Evolutionary conservation across 2,329 filamentous ascomycete genomes (phyloP).

Genomic region (Pestalotiopsis sp.): DNA sequence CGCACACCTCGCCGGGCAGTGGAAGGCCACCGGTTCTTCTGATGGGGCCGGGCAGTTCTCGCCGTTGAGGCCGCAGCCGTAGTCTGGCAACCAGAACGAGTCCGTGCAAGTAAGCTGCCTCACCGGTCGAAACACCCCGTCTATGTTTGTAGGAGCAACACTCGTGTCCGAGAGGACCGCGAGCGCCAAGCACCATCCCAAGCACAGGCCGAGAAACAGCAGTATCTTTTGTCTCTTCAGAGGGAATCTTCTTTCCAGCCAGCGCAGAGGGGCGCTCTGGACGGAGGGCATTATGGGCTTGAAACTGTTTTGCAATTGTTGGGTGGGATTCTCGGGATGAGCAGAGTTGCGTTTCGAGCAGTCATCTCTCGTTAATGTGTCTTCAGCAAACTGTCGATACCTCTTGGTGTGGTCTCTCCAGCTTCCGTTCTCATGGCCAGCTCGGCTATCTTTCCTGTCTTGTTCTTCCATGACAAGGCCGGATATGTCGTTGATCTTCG

Average conservation of each 20-base stretch:
- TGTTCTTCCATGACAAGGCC: background rate
- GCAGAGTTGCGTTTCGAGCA: background rate
- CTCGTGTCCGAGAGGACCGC: constrained; percentile 14
- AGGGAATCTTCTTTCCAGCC: constrained; percentile 7
- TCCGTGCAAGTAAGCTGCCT: constrained; percentile 49
- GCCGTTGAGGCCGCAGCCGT: constrained; percentile 58
- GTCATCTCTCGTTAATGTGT: background rate
- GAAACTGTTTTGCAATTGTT: background rate
- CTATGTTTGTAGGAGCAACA: constrained; percentile 8
- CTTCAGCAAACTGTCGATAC: background rate
- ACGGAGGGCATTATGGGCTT: background rate
- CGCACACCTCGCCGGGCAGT: constrained; percentile 61
- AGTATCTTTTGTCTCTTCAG: background rate
- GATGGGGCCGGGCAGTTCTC: constrained; percentile 59
- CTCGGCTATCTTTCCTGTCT: background rate
- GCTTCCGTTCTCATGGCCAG: background rate
- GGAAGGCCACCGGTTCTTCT: constrained; percentile 54
- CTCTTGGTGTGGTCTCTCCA: background rate
- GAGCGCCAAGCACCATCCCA: constrained; percentile 41
- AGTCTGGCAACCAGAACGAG: constrained; percentile 55
- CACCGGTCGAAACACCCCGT: constrained; percentile 10
- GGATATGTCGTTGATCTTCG: background rate
- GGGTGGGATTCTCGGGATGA: background rate
- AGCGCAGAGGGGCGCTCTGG: background rate
- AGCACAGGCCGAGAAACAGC: constrained; percentile 1